Base-by-base conservation (phyloP, 345 rosid genomes). In the Lepidium didymum region DNA sequence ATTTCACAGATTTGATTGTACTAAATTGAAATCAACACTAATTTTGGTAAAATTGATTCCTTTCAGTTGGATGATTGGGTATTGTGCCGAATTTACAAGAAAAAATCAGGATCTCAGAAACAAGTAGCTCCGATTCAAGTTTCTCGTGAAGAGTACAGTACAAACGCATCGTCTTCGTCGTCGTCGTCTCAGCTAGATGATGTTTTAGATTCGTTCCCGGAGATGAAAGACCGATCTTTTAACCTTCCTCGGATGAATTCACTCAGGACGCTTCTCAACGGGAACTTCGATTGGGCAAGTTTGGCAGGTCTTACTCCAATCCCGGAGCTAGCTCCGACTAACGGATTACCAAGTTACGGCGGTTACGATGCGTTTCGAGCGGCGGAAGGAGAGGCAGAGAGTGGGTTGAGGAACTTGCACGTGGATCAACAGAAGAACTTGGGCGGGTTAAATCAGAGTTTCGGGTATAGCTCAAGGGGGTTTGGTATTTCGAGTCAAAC, bases 51-150 rank as follows among this genome's bases (percentile, higher is more conserved):
- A 19, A 19, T 36, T 46, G 38, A 0, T 14, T 33, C 33, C 15
- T 25, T 52, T 25, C 84, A 91, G 99, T 60, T 94, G 72, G 99
- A 91, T 63, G 99, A 94, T 1, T 94, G 99, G 99, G 99, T 94
- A 0, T 59, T 94, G 6, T 94, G 99, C 15, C 89, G 99, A 47
- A 94, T 94, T 8, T 94, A 91, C 76, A 83, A 87, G 82, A 94
- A 94, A 80, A 77, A 78, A 16, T 82, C 95, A 0, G 74, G 95
- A 68, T 53, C 82, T 12, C 87, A 86, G 36, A 88, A 83, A 41
- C 71, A 69, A 64, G 31, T 49, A 18, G 31, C 37, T 67, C 80
- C 47, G 18, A 72, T 68, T 38, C 82, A 16, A 59, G 75, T 34
- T 63, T 75, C 66, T 45, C 85, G 6, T 81, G 88, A 79, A 77